Evolutionary conservation across 2,329 filamentous ascomycete species (phyloP), one percentile per base, ranked within the genome.

Genomic region (Diaporthe australafricana): DNA sequence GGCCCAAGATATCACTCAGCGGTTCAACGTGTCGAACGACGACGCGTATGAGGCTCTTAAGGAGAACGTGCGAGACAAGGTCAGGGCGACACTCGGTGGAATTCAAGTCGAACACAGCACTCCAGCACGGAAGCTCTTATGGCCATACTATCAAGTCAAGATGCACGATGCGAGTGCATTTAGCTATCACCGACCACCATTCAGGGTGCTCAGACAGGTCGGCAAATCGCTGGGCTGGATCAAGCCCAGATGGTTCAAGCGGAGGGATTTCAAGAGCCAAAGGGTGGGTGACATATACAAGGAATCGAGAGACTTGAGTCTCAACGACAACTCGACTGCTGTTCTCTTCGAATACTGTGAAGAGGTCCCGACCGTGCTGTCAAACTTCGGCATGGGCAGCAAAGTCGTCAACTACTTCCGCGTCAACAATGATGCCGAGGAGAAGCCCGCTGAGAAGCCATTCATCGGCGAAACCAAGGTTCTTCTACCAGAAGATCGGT

Each of bases 371-470:
- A 93, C 92, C 12, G 94, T 97, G 72, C 85, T 99, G 74, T 98
- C 96, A 53, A 98, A 97, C 79, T 98, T 98, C 78, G 96, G 96
- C 75, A 99, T 99, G 96, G 95, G 95, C 67, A 97, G 93, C 80
- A 93, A 95, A 68, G 89, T 99, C 72, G 94, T 98, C 85, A 98
- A 99, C 81, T 99, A 98, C 82, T 98, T 98, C 80, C 93, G 94
- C 48, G 91, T 95, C 72, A 93, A 94, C 79, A 89, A 89, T 50
- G 86, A 87, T 52, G 88, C 88, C 42, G 94, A 97, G 56, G 94
- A 96, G 73, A 89, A 91, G 62, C 88, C 90, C 67, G 88, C 94
- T 1, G 93, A 94, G 1, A 97, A 95, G 84, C 86, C 88, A 56
- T 94, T 97, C 5, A 89, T 99, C 74, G 96, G 96, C 72, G 96